Evolutionary conservation across 2,329 filamentous ascomycete genomes (phyloP), one percentile per base, ranked within the genome.

Genomic region (Aureobasidium sp.): DNA sequence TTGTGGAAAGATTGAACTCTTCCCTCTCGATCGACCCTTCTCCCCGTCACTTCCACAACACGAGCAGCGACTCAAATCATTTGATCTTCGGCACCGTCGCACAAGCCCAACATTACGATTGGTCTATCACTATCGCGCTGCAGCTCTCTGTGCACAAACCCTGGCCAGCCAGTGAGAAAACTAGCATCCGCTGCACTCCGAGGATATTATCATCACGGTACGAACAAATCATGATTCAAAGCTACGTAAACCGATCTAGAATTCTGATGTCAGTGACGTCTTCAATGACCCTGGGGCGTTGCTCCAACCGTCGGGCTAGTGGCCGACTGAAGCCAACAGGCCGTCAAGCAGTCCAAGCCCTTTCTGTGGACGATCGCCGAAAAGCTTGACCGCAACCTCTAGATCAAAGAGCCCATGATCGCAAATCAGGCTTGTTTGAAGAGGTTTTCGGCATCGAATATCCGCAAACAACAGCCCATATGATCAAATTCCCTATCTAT

Each of bases 371-470:
- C 32, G 45, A 49, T 49, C 45, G 17, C 1, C 11, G n/a, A 21
- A 48, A 49, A 49, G 45, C 45, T 49, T 49, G 45, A 22, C 22
- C 30, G 16, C n/a, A 11, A 49, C 34, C 22, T 38, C 34, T 32
- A 17, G 45, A 49, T 29, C 45, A 14, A 27, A 8, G n/a, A 7
- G 12, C 14, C 22, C 44, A 35, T 35, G 29, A 35, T 25, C 12
- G 6, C 32, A 35, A 35, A 16, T 35, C n/a, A 17, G 27, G 27
- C 21, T 44, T 22, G 19, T 37, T n/a, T n/a, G n/a, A n/a, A n/a
- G n/a, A n/a, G n/a, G n/a, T n/a, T n/a, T n/a, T 37, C 44, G 32
- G 44, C 44, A 48, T 48, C 44, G 44, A 48, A n/a, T n/a, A n/a
- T n/a, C n/a, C n/a, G n/a, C 16, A 45, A 27, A 17, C 21, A 37